Base-by-base conservation (phyloP, 176 grass and related monocot species). In the Tillandsia fasciculata region DNA sequence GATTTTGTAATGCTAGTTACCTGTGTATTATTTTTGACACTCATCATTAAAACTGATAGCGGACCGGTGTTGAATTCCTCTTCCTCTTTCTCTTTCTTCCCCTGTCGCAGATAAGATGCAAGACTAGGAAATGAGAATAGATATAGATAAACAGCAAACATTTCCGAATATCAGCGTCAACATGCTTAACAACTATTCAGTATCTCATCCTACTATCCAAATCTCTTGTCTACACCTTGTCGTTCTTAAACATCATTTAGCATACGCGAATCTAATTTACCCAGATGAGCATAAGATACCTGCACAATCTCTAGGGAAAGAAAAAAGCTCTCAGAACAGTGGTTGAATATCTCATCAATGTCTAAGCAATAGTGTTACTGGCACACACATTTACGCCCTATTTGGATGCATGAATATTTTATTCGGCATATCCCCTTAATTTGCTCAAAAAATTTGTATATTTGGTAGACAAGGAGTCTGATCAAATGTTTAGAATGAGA, bases 11-110 rank as follows among this genome's bases (percentile, higher is more conserved):
- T 1, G 33, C 33, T 42, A 9, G 8, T 61, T 79, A 80, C 89
- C 82, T 92, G 85, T n/a, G 89, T 91, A 74, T 88, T 92, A 72
- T 88, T 92, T 73, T 92, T 92, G 53, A 92, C 85, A 59, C 85
- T 87, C 85, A 91, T 85, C 89, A 92, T 92, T 42, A 92, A 70
- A 52, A 92, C 89, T 70, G 85, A 92, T 13, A 92, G 73, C 76
- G 89, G 89, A 2, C 89, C 85, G 9, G 89, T 92, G 79, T 71
- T 88, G 67, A 92, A 92, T 87, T 91, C 89, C 70, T 91, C 88
- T 73, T 91, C 85, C 70, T 85, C 83, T 79, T 87, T 87, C 66
- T 88, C 83, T 79, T 87, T 87, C 66, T 88, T 87, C 58, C 79
- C 82, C 56, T 61, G 56, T 61, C 15, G 22, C 56, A 61, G 22